phyloP scores from a whole-genome alignment of 495 filamentous ascomycete species.

The Pyrenula aspistea region DNA sequence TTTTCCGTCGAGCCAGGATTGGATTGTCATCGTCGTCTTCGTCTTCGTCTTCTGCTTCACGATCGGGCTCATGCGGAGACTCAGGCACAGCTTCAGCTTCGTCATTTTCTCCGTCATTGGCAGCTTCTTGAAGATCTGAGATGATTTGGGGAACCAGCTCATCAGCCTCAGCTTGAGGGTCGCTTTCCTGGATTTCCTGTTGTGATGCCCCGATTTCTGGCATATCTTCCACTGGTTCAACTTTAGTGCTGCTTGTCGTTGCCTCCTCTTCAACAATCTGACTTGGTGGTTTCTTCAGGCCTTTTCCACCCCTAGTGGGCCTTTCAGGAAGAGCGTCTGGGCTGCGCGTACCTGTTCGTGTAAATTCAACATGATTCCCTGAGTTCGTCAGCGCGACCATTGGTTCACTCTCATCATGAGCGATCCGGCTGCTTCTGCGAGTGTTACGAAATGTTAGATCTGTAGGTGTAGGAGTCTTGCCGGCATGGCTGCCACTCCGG shows the following conservation, averaged over 20 bases:
- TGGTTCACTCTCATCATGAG: slow-evolving; percentile 45
- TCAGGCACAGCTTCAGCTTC: slow-evolving; percentile 2
- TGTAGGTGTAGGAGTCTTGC: slow-evolving; percentile 18
- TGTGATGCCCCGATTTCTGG: slow-evolving; percentile 24
- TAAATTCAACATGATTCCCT: slow-evolving; percentile 54
- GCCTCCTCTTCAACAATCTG: slow-evolving; percentile 11
- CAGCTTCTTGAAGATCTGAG: slow-evolving; percentile 25
- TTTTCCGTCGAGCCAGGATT: slow-evolving; percentile 27
- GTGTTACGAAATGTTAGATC: slow-evolving; percentile 17
- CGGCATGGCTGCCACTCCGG: slow-evolving; percentile 28
- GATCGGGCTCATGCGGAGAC: not conserved
- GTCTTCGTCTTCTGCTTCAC: slow-evolving; percentile 41
- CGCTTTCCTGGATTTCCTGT: slow-evolving; percentile 29
- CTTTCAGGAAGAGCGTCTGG: slow-evolving; percentile 46
- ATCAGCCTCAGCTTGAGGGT: slow-evolving; percentile 25
- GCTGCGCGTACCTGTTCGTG: slow-evolving; percentile 48
- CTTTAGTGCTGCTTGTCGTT: not conserved
- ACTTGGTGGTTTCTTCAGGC: slow-evolving; percentile 10
- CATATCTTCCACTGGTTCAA: slow-evolving; percentile 5
- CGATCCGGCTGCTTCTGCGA: slow-evolving; percentile 46
- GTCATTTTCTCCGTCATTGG: slow-evolving; percentile 36
- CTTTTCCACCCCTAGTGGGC: slow-evolving; percentile 41
- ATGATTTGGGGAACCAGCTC: slow-evolving; percentile 17
- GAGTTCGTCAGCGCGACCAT: slow-evolving; percentile 62
- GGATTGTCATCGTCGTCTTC: slow-evolving; percentile 55